Evolutionary conservation across 805 yeast species (phyloP).

Genomic region (Kazachstania martiniae): DNA sequence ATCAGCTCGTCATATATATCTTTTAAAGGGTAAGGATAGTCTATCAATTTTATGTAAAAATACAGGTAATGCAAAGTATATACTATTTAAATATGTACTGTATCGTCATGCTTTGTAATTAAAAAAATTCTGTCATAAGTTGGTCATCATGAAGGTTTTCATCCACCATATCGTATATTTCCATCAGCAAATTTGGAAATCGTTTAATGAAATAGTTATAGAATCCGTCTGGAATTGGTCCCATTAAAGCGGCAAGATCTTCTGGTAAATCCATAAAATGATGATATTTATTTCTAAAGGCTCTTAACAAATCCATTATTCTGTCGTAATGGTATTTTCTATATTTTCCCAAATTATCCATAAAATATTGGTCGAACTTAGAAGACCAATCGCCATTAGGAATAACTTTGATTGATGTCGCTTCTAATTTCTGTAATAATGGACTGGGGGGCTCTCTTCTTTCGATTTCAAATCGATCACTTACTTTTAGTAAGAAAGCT

Average conservation of each 20-base stretch:
- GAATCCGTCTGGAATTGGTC: slow-evolving; percentile 77
- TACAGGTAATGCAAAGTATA: neutral
- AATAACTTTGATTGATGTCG: slow-evolving; percentile 37
- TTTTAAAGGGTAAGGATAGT: too few species aligned
- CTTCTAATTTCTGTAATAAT: slow-evolving; percentile 45
- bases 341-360: slow-evolving; percentile 81
- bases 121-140: slow-evolving; percentile 37
- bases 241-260: slow-evolving; percentile 51
- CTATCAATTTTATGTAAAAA: too few species aligned
- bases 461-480: slow-evolving; percentile 85
- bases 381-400: slow-evolving; percentile 66
- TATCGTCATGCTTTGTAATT: neutral
- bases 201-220: slow-evolving; percentile 60
- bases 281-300: slow-evolving; percentile 86
- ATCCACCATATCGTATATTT: slow-evolving; percentile 53
- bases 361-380: slow-evolving; percentile 58
- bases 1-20: too few species aligned
- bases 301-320: slow-evolving; percentile 78
- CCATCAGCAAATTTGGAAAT: slow-evolving; percentile 75
- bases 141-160: slow-evolving; percentile 54
- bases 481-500: slow-evolving; percentile 75
- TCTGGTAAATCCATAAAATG: slow-evolving; percentile 85
- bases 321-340: slow-evolving; percentile 74
- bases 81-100: neutral
- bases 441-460: slow-evolving; percentile 68